A percentile compares a stretch with the other conserved stretches of the same genome.
These are phyloP conservation scores for Silybum marianum DNA, from an alignment of 129 eudicot genomes.

Conservation along the genomic window DNA sequence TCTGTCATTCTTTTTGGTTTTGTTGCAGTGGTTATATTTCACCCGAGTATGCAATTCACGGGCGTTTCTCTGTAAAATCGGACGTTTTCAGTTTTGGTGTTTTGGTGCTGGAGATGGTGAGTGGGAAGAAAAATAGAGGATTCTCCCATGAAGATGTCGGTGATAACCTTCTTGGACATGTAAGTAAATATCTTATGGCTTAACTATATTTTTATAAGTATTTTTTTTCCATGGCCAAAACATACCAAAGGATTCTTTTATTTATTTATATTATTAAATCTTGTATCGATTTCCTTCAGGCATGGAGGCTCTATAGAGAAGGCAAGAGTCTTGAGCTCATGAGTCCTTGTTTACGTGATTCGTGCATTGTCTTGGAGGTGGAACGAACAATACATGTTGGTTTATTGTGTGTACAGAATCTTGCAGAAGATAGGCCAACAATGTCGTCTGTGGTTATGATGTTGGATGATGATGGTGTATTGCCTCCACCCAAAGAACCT, in stretches of 20 bases:
- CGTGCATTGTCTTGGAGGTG: slow-evolving; percentile 1
- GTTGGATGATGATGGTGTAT: background rate
- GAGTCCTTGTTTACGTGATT: background rate
- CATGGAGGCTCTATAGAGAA: slow-evolving; percentile 15
- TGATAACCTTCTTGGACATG: slow-evolving; percentile 45
- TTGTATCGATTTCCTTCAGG: background rate
- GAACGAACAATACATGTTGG: slow-evolving; percentile 7
- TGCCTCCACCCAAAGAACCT: background rate
- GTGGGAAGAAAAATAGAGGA: slow-evolving; percentile 43
- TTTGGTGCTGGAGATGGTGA: slow-evolving; percentile 35
- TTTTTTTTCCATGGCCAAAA: background rate
- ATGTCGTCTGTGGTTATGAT: slow-evolving; percentile 13
- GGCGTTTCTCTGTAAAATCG: slow-evolving; percentile 40
- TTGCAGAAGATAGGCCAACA: slow-evolving; percentile 11
- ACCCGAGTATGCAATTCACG: slow-evolving; percentile 42
- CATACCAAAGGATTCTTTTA: background rate
- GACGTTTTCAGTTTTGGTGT: slow-evolving; percentile 46
- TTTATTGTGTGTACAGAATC: slow-evolving; percentile 4
- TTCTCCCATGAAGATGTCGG: slow-evolving; percentile 33
- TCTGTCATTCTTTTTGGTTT: background rate
- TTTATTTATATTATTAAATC: background rate
- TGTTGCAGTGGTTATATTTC: slow-evolving; percentile 35
- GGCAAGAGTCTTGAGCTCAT: background rate
- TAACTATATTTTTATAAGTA: background rate
- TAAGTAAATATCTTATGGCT: slow-evolving; percentile 17